Base-by-base conservation (phyloP, 2,329 filamentous ascomycete genomes). In the Zasmidium citrigriseum region DNA sequence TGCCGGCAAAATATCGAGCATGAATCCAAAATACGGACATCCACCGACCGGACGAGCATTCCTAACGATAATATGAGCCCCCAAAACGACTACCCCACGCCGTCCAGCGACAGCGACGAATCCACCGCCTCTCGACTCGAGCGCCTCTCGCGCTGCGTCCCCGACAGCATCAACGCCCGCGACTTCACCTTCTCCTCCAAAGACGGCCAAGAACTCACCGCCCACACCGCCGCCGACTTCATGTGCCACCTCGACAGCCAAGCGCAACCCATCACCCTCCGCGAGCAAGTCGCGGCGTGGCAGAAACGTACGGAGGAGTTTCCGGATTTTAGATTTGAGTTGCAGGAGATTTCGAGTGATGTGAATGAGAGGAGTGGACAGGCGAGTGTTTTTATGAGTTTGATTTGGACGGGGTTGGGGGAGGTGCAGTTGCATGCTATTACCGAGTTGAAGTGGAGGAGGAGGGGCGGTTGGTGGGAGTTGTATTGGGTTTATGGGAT, bases 351-450 rank as follows among this genome's bases (percentile, higher is more conserved):
- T 14, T 16, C 16, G 11, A 25, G 20, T 9, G 23, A 47, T 10
- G 22, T 54, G n/a, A 21, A 54, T 9, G 41, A 54, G 44, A 14
- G 20, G 21, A 16, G 27, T 18, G 52, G 52, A 7, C 27, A 34
- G 46, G 54, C 46, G 23, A 23, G 25, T 20, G 54, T 56, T 10
- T 56, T 38, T n/a, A 20, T 55, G 44, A 34, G 22, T 18, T 41
- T 51, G 54, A 27, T 50, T 9, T 24, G 21, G 18, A 49, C 46
- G 29, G 46, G 46, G 2, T 10, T 56, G 1, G 25, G 24, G 20
- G 46, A 49, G 2, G 46, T 56, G 34, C 27, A 34, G 4, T 18
- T 56, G 2, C 54, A 56, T 22, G 54, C 46, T 4, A 56, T 56
- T 46, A 49, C 23, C 22, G 54, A 56, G 46, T 27, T 50, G 10